These are phyloP conservation scores for Capsicum baccatum DNA, from an alignment of 257 asterid species.

Conservation along the genomic window DNA sequence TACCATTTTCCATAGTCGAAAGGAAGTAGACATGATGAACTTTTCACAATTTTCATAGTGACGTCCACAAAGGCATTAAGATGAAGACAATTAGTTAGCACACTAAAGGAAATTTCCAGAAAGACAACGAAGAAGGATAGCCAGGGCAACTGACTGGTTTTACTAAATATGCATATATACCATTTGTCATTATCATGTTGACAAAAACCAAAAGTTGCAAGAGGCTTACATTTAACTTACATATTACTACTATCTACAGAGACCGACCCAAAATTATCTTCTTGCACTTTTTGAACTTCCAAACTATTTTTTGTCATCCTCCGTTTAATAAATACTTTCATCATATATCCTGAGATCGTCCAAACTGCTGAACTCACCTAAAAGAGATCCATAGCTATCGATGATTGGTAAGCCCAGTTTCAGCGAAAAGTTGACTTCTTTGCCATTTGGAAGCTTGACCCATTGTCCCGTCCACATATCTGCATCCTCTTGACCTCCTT, in stretches of 20 bases:
- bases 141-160: background rate
- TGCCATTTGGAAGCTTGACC: constrained; percentile 19
- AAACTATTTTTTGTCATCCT: background rate
- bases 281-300: background rate
- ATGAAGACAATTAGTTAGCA: background rate
- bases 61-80: background rate
- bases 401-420: constrained; percentile 20
- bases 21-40: background rate
- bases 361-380: constrained; percentile 17
- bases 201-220: constrained; percentile 7
- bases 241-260: constrained; percentile 3
- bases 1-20: background rate
- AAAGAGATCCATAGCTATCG: constrained; percentile 26
- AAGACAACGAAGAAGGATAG: background rate
- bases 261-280: constrained; percentile 12
- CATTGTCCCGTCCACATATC: constrained; percentile 5
- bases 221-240: background rate
- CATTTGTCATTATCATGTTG: background rate
- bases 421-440: background rate
- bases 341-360: constrained; percentile 11
- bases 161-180: background rate
- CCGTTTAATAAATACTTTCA: background rate
- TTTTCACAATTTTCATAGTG: background rate
- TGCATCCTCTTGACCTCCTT: background rate
- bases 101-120: background rate